Evolutionary conservation across 805 yeast species (phyloP).

Genomic region (Teunomyces barrocoloradensis): DNA sequence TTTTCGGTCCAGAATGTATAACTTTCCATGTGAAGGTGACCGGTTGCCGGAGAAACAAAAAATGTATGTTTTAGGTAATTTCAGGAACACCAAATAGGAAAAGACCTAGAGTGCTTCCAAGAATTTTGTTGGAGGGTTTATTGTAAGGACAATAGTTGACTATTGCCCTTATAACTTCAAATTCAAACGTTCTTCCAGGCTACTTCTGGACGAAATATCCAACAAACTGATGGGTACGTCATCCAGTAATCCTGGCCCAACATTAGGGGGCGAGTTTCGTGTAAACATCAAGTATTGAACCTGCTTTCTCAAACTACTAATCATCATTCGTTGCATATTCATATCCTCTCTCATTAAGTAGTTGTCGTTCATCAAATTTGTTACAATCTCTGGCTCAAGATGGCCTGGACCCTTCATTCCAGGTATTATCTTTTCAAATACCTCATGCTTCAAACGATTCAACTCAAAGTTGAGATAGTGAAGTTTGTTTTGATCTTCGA

Average conservation of each 20-base stretch:
- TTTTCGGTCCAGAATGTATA: neutral
- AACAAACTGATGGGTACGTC: slow-evolving; percentile 18
- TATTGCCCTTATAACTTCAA: slow-evolving; percentile 23
- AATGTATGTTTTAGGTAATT: slow-evolving; percentile 1
- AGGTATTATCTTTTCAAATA: slow-evolving; percentile 39
- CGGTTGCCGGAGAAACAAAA: neutral
- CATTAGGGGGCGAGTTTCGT: slow-evolving; percentile 26
- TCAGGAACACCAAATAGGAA: neutral
- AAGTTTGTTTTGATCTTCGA: slow-evolving; percentile 27
- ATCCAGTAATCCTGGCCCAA: slow-evolving; percentile 7
- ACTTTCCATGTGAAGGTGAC: slow-evolving; percentile 2
- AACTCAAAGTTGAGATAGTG: slow-evolving; percentile 39
- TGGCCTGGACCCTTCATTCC: slow-evolving; percentile 23
- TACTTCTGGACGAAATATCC: slow-evolving; percentile 26
- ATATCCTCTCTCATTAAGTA: slow-evolving; percentile 47
- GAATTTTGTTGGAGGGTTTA: neutral
- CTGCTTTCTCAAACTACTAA: slow-evolving; percentile 49
- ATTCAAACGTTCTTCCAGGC: slow-evolving; percentile 35
- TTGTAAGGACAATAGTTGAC: neutral
- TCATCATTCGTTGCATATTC: slow-evolving; percentile 41
- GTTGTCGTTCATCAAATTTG: slow-evolving; percentile 34
- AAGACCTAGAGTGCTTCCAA: neutral
- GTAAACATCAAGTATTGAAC: slow-evolving; percentile 47
- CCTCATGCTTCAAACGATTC: slow-evolving; percentile 41
- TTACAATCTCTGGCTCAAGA: slow-evolving; percentile 25